phyloP scores from a whole-genome alignment of 805 yeast genomes.

The Clavispora asparagi region DNA sequence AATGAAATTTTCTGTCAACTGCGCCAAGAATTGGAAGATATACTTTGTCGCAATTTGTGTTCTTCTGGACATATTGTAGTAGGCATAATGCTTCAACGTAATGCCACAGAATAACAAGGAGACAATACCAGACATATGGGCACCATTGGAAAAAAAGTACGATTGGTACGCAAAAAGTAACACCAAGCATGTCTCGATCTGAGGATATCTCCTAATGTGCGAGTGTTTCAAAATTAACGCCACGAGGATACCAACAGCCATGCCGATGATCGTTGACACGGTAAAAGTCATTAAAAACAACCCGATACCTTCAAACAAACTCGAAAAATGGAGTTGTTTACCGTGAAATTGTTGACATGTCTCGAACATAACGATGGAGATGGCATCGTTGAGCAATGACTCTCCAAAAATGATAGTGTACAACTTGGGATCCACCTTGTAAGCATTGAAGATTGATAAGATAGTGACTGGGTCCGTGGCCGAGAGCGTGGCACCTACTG shows the following conservation, averaged over 20 bases:
- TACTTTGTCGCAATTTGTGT: slow-evolving; percentile 96
- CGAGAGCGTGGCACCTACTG: slow-evolving; percentile 95
- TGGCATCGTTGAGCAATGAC: slow-evolving; percentile 91
- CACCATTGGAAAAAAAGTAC: slow-evolving; percentile 95
- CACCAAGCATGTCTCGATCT: slow-evolving; percentile 91
- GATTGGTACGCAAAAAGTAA: slow-evolving; percentile 90
- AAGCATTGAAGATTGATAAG: slow-evolving; percentile 91
- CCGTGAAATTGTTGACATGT: slow-evolving; percentile 97
- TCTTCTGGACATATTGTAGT: slow-evolving; percentile 94
- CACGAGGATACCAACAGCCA: slow-evolving; percentile 78
- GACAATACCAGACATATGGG: slow-evolving; percentile 99
- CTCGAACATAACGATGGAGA: slow-evolving; percentile 97
- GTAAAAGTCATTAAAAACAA: slow-evolving; percentile 90
- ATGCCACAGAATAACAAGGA: slow-evolving; percentile 94
- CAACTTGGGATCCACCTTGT: slow-evolving; percentile 95
- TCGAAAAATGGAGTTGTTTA: slow-evolving; percentile 60
- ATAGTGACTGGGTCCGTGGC: slow-evolving; percentile 99
- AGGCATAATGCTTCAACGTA: slow-evolving; percentile 94
- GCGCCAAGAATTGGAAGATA: slow-evolving; percentile 89
- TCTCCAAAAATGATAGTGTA: slow-evolving; percentile 98
- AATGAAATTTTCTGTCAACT: slow-evolving; percentile 92
- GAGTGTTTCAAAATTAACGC: slow-evolving; percentile 90
- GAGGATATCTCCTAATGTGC: slow-evolving; percentile 91
- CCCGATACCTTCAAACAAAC: slow-evolving; percentile 91
- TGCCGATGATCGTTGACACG: slow-evolving; percentile 84